A percentile compares a stretch with the other conserved stretches of the same genome.
Conservation (phyloP, 768 basidiomycete genomes). For the Tricholoma saponaceum region DNA sequence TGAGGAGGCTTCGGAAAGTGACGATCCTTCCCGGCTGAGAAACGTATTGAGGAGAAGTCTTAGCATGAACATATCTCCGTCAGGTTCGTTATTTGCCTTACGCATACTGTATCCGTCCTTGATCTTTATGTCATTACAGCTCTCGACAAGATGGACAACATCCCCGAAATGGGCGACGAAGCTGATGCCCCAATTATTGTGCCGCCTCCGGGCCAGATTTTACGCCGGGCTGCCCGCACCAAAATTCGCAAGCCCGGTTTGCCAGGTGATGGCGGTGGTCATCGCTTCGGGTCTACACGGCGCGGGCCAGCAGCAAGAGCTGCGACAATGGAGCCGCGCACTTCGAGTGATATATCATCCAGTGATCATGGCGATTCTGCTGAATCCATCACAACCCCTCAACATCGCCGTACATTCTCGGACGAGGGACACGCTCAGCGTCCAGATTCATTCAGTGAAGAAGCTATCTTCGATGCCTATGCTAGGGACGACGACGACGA, state of each 20-base stretch:
- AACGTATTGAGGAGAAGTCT: conserved; percentile 81
- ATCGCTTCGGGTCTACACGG: conserved; percentile 66
- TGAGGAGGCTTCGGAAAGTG: conserved; percentile 80
- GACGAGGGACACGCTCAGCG: conserved; percentile 41
- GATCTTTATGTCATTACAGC: conserved; percentile 34
- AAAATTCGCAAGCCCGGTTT: conserved; percentile 88
- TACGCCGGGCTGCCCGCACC: conserved; percentile 89
- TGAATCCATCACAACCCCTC: conserved; percentile 28
- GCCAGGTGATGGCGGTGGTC: conserved; percentile 74
- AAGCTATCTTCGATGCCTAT: conserved; percentile 86
- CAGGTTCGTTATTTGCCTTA: conserved; percentile 55
- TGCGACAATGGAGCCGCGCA: conserved; percentile 41
- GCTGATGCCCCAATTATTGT: conserved; percentile 90
- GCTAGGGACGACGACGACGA: conserved; percentile 46
- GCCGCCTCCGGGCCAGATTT: conserved; percentile 82
- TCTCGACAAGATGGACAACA: conserved; percentile 64
- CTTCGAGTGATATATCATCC: conserved; percentile 69
- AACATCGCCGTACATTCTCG: conserved; percentile 39
- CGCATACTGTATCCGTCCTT: conserved; percentile 7
- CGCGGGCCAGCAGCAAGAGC: conserved; percentile 29
- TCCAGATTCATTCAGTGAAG: conserved; percentile 79
- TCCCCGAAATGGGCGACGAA: conserved; percentile 69
- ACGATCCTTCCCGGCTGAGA: conserved; percentile 77
- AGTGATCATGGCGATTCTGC: conserved; percentile 63
- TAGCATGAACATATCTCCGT: conserved; percentile 80